Percentiles rank a stretch among this genome's conserved stretches.
These are phyloP conservation scores for Inga laurina DNA, from an alignment of 306 rosid genomes.

Conservation along the genomic window DNA sequence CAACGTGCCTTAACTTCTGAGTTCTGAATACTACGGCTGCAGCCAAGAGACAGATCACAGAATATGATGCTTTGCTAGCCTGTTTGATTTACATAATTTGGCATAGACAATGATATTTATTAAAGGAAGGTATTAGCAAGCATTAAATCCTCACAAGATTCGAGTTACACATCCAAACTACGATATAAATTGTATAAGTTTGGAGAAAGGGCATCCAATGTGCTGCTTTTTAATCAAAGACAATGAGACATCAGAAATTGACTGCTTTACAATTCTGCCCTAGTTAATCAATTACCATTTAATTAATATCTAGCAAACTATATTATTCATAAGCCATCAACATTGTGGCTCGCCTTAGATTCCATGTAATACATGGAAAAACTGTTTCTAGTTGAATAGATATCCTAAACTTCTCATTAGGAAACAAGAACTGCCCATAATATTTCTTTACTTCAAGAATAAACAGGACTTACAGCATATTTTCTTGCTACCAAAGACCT, in stretches of 20 bases:
- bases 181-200: neutral
- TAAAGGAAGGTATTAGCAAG: neutral
- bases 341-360: neutral
- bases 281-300: neutral
- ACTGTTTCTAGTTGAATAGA: conserved; percentile 10
- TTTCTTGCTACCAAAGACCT: neutral
- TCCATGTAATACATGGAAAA: neutral
- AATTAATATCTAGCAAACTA: neutral
- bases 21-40: neutral
- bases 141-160: conserved; percentile 6
- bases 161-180: conserved; percentile 12
- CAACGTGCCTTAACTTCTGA: neutral
- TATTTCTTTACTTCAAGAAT: neutral
- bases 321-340: neutral
- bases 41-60: conserved; percentile 2
- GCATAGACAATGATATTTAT: neutral
- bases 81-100: neutral
- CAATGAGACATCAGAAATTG: neutral
- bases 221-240: neutral
- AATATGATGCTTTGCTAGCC: neutral
- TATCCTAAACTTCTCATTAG: conserved; percentile 5
- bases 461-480: conserved; percentile 8
- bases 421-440: neutral
- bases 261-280: conserved; percentile 2
- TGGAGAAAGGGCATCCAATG: neutral